Evolutionary conservation across 805 yeast genomes (phyloP), one percentile per base, ranked within the genome.

Genomic region (Starmerella cellae): DNA sequence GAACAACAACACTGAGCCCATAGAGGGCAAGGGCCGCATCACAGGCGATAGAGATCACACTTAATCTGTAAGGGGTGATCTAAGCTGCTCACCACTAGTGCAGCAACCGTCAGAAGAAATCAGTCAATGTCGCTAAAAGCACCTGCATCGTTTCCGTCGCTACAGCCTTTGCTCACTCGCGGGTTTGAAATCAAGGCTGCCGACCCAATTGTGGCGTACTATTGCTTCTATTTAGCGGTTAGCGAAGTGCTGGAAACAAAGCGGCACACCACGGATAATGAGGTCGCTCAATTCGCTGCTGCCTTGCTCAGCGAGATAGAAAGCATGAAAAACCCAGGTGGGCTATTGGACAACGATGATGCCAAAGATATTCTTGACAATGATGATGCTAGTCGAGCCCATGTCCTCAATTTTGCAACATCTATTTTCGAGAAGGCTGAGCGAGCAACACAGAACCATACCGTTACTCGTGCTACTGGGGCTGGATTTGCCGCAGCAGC

Each of bases 221-320:
- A 72, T 59, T 80, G 91, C 60, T 69, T 66, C 47, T 57, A 79
- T 38, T 78, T 79, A 55, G 82, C 85, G 0, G 77, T 82, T 2
- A 88, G 87, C 58, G 66, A 73, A 52, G 76, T 88, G 3, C 62
- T 88, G 18, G 67, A 67, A 29, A 60, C 70, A 34, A 71, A 74
- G 42, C 62, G 77, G 18, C 95, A 85, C 54, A 62, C 71, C 19
- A 52, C 63, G 1, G 71, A 73, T 45, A 62, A 66, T 6, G 79
- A 70, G 13, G 71, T 72, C 23, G 83, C 82, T 13, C 54, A 52
- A 2, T 74, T 73, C 51, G 82, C 88, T 0, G 62, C 78, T 37
- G 55, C 58, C 2, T 61, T 91, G 35, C 61, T 88, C 42, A 93
- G 80, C 54, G 71, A 71, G 2, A 74, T 91, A 29, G 98, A 91